A percentile compares a stretch with the other conserved stretches of the same genome.
Evolutionary conservation across 352 stramenopile genomes (phyloP).

Genomic region (Plasmopara viticola): DNA sequence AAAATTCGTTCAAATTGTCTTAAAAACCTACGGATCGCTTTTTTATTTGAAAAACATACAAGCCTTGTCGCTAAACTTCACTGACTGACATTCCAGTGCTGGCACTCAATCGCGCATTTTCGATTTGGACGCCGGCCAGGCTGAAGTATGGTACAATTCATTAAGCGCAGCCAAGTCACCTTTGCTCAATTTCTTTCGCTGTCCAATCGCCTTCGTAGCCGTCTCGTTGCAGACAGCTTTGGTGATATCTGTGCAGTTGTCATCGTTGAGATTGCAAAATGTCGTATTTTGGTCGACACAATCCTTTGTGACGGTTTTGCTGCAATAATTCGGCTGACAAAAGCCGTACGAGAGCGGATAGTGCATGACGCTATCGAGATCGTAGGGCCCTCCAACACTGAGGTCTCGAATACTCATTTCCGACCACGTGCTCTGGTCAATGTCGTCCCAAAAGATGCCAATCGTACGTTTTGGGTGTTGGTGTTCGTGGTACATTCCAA

Average conservation of each 20-base stretch:
- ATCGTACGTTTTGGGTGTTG: constrained; percentile 66
- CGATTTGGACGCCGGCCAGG: constrained; percentile 20
- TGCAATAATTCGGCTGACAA: constrained; percentile 58
- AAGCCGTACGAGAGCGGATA: constrained; percentile 74
- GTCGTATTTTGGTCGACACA: constrained; percentile 46
- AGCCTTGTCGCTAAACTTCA: too few species aligned
- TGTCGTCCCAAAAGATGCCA: constrained; percentile 68
- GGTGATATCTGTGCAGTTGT: constrained; percentile 54
- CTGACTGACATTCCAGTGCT: too few species aligned
- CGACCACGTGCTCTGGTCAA: constrained; percentile 62
- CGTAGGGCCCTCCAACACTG: constrained; percentile 62
- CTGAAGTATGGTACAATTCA: constrained; percentile 27
- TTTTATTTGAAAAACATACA: too few species aligned
- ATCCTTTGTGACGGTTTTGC: constrained; percentile 27
- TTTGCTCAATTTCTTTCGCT: constrained; percentile 47
- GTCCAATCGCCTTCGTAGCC: constrained; percentile 51
- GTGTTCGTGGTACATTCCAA: constrained; percentile 80
- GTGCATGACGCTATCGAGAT: constrained; percentile 72
- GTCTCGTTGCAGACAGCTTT: constrained; percentile 47
- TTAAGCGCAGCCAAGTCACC: constrained; percentile 46
- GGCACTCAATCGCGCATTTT: constrained; percentile 12
- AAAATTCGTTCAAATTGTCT: too few species aligned
- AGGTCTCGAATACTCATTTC: constrained; percentile 66
- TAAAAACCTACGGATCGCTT: too few species aligned
- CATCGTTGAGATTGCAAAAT: constrained; percentile 73